Evolutionary conservation across 441 rosid species (phyloP).

Genomic region (Gossypium armourianum): DNA sequence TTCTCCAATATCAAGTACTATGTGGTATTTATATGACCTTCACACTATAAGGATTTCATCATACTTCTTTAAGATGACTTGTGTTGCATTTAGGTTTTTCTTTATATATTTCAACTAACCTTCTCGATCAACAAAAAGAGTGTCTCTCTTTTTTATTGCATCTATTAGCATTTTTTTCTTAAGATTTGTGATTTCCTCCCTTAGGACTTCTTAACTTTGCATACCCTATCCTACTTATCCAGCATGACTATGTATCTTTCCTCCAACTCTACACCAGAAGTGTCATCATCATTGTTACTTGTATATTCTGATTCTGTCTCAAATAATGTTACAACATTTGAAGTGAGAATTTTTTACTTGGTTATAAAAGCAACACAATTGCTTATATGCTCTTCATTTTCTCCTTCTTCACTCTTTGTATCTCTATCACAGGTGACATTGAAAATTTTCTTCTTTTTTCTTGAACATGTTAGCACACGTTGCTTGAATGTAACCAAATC

Average conservation of each 20-base stretch:
- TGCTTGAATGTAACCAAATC: neutral
- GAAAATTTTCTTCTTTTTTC: neutral
- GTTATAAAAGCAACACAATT: too few relatives aligned
- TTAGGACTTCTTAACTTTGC: neutral
- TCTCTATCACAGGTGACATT: neutral
- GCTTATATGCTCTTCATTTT: neutral
- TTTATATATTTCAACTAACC: neutral
- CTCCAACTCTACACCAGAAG: neutral
- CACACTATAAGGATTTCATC: neutral
- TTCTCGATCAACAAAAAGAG: neutral
- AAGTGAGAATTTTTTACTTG: too few relatives aligned
- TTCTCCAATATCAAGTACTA: neutral
- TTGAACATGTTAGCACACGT: neutral
- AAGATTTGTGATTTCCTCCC: neutral
- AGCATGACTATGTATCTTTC: neutral
- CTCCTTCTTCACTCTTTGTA: neutral
- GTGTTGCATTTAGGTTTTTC: neutral
- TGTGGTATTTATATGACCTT: neutral
- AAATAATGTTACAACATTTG: neutral
- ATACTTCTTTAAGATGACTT: neutral
- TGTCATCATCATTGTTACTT: neutral
- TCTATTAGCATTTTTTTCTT: neutral
- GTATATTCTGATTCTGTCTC: neutral
- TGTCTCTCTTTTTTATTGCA: too few relatives aligned
- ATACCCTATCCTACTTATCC: neutral